Evolutionary conservation across 768 basidiomycete genomes (phyloP).

Genomic region (Calocera viscosa): DNA sequence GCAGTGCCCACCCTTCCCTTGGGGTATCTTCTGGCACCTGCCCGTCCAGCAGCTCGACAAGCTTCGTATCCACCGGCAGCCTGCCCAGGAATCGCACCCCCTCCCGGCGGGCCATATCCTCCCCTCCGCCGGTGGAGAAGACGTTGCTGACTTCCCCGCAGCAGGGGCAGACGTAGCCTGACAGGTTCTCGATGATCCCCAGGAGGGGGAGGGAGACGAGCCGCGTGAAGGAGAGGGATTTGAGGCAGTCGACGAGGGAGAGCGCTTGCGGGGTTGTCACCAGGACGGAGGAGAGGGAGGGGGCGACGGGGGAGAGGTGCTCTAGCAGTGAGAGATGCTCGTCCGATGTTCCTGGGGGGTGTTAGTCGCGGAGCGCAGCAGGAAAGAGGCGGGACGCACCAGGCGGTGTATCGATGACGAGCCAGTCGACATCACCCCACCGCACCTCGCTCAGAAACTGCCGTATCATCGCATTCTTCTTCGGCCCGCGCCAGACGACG

Average conservation of each 20-base stretch:
- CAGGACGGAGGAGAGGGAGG: constrained; percentile 65
- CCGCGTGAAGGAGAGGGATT: constrained; percentile 90
- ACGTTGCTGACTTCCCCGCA: constrained; percentile 91
- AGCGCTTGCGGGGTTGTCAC: constrained; percentile 98
- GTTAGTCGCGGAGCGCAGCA: constrained; percentile 10
- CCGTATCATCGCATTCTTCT: constrained; percentile 96
- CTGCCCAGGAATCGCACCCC: constrained; percentile 68
- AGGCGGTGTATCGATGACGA: constrained; percentile 92
- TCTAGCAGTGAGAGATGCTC: constrained; percentile 94
- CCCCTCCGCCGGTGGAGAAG: constrained; percentile 88
- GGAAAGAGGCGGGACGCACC: constrained; percentile 40
- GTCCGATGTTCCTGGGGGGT: constrained; percentile 80
- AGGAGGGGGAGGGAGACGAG: constrained; percentile 75
- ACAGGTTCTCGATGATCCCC: constrained; percentile 96
- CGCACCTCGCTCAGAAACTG: constrained; percentile 91
- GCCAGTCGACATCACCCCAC: constrained; percentile 87
- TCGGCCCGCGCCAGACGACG: constrained; percentile 96
- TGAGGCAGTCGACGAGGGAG: constrained; percentile 86
- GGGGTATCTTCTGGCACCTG: constrained; percentile 27
- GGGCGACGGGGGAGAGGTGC: constrained; percentile 73
- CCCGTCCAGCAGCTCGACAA: constrained; percentile 74
- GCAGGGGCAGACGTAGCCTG: constrained; percentile 93
- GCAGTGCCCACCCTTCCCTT: constrained; percentile 41
- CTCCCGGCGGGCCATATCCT: constrained; percentile 71
- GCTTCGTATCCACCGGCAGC: constrained; percentile 84